Evolutionary conservation across 371 early-diverging fungal genomes (phyloP), one percentile per base, ranked within the genome.

Genomic region (Batkoa obscura): DNA sequence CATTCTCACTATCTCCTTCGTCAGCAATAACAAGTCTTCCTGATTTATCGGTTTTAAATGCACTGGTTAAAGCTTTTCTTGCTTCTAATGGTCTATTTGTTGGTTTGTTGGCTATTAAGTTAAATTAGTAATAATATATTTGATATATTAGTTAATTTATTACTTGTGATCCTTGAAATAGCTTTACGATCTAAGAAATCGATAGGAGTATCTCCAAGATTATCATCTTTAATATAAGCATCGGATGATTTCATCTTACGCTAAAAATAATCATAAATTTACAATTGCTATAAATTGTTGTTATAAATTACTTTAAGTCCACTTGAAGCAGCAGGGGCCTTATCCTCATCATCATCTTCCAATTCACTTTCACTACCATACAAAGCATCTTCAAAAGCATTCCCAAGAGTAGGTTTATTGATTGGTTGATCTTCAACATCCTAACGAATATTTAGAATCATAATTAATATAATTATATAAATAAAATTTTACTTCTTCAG

Each of bases 141-240:
- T 12, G 15, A 43, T 13, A 42, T 2, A 5, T 9, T 4, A 10
- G 5, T 45, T 33, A 23, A 2, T 30, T 54, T 53, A 56, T 58
- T 62, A 49, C 60, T 71, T 17, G 86, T 74, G 45, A 92, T 81
- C 43, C 79, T 80, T 4, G 87, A 83, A 32, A 94, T 78, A 23
- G 88, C 88, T 47, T 78, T 69, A 15, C 80, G 72, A 67, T 92
- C 92, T 65, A 96, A 70, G 73, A 94, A 93, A 73, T 96, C 97
- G 39, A 95, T 63, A 60, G 3, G 59, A 61, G 23, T 59, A 61
- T 23, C 23, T 23, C 71, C 72, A 58, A 74, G 72, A 60, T 71
- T 70, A 39, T 68, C 70, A 48, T 65, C 71, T n/a, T 63, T 65
- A 6, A 62, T 61, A 38, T n/a, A 56, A 13, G 23, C 23, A 23